These are phyloP conservation scores for Corylus heterophylla DNA, from an alignment of 306 rosid genomes.

Conservation along the genomic window DNA sequence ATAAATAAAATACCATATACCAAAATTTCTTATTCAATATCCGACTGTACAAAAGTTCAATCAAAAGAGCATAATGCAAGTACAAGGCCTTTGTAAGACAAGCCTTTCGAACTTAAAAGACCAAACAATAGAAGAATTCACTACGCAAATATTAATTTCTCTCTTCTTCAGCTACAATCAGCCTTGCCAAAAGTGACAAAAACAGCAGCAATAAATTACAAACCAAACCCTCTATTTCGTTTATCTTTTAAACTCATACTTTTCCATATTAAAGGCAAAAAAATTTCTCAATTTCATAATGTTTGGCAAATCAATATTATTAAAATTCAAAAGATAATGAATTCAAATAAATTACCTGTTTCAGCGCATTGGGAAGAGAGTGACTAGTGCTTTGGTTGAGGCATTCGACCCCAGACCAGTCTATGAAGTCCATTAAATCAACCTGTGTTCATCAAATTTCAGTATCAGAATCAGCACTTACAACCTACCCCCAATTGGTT, in stretches of 20 bases:
- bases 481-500: background rate
- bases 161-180: background rate
- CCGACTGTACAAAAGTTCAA: background rate
- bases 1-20: background rate
- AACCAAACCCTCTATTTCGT: background rate
- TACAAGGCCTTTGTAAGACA: background rate
- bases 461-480: constrained; percentile 16
- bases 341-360: constrained; percentile 51
- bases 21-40: background rate
- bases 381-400: constrained; percentile 84
- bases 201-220: background rate
- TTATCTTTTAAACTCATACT: background rate
- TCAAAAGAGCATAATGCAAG: background rate
- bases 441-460: constrained; percentile 48
- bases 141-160: background rate
- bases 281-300: background rate
- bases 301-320: background rate
- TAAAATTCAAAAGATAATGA: background rate
- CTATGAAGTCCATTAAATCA: constrained; percentile 89
- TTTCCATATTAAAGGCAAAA: background rate
- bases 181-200: background rate
- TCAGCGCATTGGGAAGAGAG: constrained; percentile 69
- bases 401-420: constrained; percentile 92
- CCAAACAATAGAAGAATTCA: background rate
- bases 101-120: background rate